These are phyloP conservation scores for Puya raimondii DNA, from an alignment of 176 grass and related monocot genomes.

Conservation along the genomic window DNA sequence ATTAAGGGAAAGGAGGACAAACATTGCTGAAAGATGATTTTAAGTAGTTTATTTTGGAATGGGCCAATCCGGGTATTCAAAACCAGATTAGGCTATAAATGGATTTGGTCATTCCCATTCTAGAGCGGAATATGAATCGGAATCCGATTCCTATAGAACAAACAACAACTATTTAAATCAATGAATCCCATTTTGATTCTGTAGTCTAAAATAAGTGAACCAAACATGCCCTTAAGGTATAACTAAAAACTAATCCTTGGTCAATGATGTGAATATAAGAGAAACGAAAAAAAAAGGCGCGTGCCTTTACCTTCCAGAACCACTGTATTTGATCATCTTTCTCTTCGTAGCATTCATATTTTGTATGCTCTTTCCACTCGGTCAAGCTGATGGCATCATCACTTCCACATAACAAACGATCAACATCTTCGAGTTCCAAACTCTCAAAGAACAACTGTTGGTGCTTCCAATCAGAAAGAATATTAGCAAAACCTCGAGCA, in stretches of 20 bases:
- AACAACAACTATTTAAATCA: too few relatives aligned
- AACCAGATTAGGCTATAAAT: too few relatives aligned
- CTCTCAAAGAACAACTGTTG: slow-evolving; percentile 12
- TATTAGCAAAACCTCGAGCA: slow-evolving; percentile 19
- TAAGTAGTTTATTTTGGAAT: too few relatives aligned
- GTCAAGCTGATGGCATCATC: slow-evolving; percentile 5
- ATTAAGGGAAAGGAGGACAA: too few relatives aligned
- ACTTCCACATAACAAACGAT: slow-evolving; percentile 10
- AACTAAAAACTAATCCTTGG: not conserved
- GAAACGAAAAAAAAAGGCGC: not conserved
- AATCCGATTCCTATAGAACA: too few relatives aligned
- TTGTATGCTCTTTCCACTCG: slow-evolving; percentile 16
- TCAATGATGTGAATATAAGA: not conserved
- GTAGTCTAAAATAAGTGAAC: too few relatives aligned
- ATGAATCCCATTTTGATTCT: too few relatives aligned
- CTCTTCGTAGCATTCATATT: slow-evolving; percentile 11
- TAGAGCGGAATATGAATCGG: too few relatives aligned
- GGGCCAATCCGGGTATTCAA: too few relatives aligned
- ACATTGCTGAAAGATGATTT: too few relatives aligned
- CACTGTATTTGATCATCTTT: slow-evolving; percentile 14
- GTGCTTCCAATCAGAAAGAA: slow-evolving; percentile 14
- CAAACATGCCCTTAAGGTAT: too few relatives aligned
- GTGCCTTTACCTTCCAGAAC: slow-evolving; percentile 19
- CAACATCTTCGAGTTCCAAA: slow-evolving; percentile 24
- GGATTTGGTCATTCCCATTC: too few relatives aligned